phyloP scores from a whole-genome alignment of 345 rosid species.

The Corymbia maculata region DNA sequence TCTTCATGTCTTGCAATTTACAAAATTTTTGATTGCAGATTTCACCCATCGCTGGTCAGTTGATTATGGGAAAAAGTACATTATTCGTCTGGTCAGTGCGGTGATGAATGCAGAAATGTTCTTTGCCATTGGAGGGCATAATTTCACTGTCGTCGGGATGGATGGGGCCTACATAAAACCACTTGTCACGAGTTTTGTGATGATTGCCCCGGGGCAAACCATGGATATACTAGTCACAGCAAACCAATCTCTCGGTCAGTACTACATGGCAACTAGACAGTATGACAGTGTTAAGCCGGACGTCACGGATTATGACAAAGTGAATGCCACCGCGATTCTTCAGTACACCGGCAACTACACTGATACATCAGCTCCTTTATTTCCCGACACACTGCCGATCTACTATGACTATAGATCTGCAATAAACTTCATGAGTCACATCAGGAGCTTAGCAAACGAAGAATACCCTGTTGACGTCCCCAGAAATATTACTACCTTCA shows the following conservation, averaged over 20 bases:
- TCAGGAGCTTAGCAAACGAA: constrained; percentile 6
- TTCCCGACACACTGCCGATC: constrained; percentile 1
- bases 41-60: neutral
- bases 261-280: constrained; percentile 7
- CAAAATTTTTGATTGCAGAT: neutral
- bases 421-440: neutral
- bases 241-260: constrained; percentile 1
- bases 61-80: constrained; percentile 2
- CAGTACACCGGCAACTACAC: constrained; percentile 4
- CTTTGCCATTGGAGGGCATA: constrained; percentile 3
- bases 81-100: constrained; percentile 4
- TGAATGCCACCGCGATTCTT: constrained; percentile 8
- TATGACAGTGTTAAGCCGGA: neutral
- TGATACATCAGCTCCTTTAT: neutral
- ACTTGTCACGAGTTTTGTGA: neutral
- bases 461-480: constrained; percentile 3
- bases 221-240: constrained; percentile 5
- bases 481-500: constrained; percentile 6
- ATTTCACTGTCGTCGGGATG: constrained; percentile 9
- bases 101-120: constrained; percentile 8
- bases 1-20: neutral
- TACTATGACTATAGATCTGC: neutral
- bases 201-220: constrained; percentile 12
- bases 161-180: constrained; percentile 11
- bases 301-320: neutral